Base-by-base conservation (phyloP, 441 rosid genomes). In the Viola pubescens region DNA sequence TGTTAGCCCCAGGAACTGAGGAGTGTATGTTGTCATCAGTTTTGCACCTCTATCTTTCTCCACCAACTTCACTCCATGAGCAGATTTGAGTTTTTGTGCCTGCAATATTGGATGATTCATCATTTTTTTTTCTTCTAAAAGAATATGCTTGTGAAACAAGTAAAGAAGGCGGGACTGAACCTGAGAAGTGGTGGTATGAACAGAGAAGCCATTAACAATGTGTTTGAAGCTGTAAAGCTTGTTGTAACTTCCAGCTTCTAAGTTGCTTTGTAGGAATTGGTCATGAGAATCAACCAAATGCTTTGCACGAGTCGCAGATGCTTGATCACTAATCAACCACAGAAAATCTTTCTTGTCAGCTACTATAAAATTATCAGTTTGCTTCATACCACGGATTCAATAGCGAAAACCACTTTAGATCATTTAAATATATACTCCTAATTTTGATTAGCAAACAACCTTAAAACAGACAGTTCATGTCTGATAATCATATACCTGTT, bases 171-270 rank as follows among this genome's bases (percentile, higher is more conserved):
- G 14, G 56, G 43, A 42, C 6, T 50, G 58, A 3, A 90, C 87
- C 85, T 87, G 85, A 59, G 67, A 70, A 47, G 45, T 44, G 26
- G 61, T 39, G 14, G 58, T 48, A 16, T 56, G 60, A 54, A 71
- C 19, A 16, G 62, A 61, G 77, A 9, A 88, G 69, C 94, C 98
- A 77, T 87, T 87, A 47, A 89, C 64, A 53, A 82, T 65, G 70
- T 89, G 87, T 58, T 74, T 86, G 79, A 89, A 89, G 79, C 98
- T 94, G 78, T 86, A 85, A 26, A 94, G 82, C 75, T 80, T 89
- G 69, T 54, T 76, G 78, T 94, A 94, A 74, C 81, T 85, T 70
- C 84, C 95, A 0, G 55, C 61, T 52, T 79, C 81, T 16, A 87
- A 73, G 56, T 75, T 75, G 65, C 72, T 81, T 62, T 57, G 72